Base-by-base conservation (phyloP, 2,329 filamentous ascomycete genomes). In the Epichloe aotearoae region DNA sequence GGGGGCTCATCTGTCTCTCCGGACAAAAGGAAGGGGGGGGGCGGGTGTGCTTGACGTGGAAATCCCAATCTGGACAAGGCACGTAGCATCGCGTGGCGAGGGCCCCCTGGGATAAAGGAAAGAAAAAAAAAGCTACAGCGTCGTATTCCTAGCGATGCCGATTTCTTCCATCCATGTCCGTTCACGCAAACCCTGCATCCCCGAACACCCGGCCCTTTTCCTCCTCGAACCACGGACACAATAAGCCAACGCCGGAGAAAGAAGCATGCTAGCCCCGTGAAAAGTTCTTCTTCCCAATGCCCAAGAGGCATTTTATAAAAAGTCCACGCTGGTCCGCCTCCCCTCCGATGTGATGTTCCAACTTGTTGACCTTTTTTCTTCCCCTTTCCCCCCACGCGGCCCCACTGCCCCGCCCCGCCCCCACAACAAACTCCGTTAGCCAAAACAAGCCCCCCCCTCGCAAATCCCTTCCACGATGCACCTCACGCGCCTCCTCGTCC, bases 381-480 rank as follows among this genome's bases (percentile, higher is more conserved):
- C 2, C 23, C 23, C 23, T 7, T 26, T 10, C 26, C 7, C 26
- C 7, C 26, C n/a, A n/a, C 19, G 26, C 26, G 8, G 26, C 26
- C 26, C 26, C 8, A 4, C 26, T 4, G 26, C 3, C 3, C 8
- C 7, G 7, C 26, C 3, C 0, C n/a, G n/a, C 2, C 26, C 8
- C 8, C 26, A 3, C 17, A 23, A 38, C 2, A 14, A 14, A 40
- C 26, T 37, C 23, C 20, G 4, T 15, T 15, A n/a, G 17, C 11
- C 33, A n/a, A 37, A n/a, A 37, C 1, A 12, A n/a, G 1, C 4
- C 20, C 23, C 4, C 7, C n/a, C 23, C 6, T 26, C 23, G 23
- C 39, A 34, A 26, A 17, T 20, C 26, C 17, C 42, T 14, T 19
- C 42, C 46, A 40, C 42, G 19, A 52, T 52, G 50, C 50, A 37